Evolutionary conservation across 208 protist species (phyloP), one percentile per base, ranked within the genome.

Genomic region (Trypanosoma conorhini): DNA sequence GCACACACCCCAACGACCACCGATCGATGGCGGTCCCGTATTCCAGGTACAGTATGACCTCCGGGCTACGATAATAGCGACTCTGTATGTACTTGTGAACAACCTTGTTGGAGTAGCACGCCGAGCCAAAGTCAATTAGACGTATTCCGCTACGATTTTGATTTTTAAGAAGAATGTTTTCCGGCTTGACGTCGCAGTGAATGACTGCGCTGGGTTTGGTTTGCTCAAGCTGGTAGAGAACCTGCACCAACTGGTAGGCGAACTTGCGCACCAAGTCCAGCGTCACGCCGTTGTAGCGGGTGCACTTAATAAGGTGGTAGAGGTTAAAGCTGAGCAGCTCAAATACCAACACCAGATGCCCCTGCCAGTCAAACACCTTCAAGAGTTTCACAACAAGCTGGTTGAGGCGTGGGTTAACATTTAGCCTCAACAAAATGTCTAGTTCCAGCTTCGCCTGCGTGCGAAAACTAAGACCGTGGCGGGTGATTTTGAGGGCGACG

Each of bases 61-160:
- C 99, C 0, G 94, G 96, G 68, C 90, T 96, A 74, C 99, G 98
- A 81, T 99, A 99, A 84, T 99, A 99, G 75, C 98, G 94, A 33
- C 83, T 95, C 74, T 99, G 98, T 57, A 99, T 99, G 86, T 99
- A 99, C 9, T 89, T 93, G 62, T 86, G 99, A 96, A 89, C 98
- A 90, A 67, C 81, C 80, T 85, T 98, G 90, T 60, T 97, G 26
- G 70, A 66, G 75, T 97, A 97, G 81, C 98, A 99, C 13, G 97
- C 93, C 22, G 86, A 97, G 54, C 99, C 99, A 80, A 99, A 99
- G 77, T 99, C 99, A 60, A 99, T 99, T 19, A 97, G 82, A 30
- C 86, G 87, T 61, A 99, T 98, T 22, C 87, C 93, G 40, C 81
- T 97, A 44, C 95, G 82, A 63, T 96, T 93, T 17, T 88, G 86